Conservation (phyloP, 306 rosid species). For the Cucumis cinereus region DNA sequence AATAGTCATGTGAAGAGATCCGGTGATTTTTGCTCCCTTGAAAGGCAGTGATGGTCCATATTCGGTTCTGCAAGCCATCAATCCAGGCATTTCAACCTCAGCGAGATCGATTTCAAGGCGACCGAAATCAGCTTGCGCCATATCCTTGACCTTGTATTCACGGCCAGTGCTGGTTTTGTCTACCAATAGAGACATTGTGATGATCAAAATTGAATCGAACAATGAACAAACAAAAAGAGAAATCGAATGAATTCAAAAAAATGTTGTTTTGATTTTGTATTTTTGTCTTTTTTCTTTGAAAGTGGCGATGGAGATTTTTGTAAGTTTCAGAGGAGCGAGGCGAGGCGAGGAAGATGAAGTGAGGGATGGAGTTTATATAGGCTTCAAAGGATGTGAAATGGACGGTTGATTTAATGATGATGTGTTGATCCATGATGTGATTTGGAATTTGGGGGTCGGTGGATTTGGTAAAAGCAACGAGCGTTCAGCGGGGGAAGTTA, state of each 20-base stretch:
- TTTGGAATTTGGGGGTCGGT: neutral
- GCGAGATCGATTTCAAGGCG: slow-evolving; percentile 80
- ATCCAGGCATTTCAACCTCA: slow-evolving; percentile 94
- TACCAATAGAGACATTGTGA: slow-evolving; percentile 47
- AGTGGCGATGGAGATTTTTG: neutral
- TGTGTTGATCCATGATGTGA: neutral
- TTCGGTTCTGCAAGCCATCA: slow-evolving; percentile 48
- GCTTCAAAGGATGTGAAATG: neutral
- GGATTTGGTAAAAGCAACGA: neutral
- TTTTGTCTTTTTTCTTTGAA: neutral
- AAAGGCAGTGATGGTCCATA: slow-evolving; percentile 71
- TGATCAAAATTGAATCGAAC: neutral
- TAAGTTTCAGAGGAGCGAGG: neutral
- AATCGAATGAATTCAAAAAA: neutral
- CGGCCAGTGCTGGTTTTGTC: slow-evolving; percentile 71
- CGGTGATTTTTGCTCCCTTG: slow-evolving; percentile 78
- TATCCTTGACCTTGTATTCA: slow-evolving; percentile 90
- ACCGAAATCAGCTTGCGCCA: slow-evolving; percentile 88
- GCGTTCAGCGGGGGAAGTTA: neutral
- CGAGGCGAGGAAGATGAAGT: neutral
- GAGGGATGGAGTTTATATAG: neutral
- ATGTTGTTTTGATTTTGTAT: neutral
- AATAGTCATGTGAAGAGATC: slow-evolving; percentile 98
- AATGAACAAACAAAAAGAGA: neutral
- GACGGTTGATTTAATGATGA: slow-evolving; percentile 8